Evolutionary conservation across 805 yeast genomes (phyloP), one percentile per base, ranked within the genome.

Genomic region (Pichia californica): DNA sequence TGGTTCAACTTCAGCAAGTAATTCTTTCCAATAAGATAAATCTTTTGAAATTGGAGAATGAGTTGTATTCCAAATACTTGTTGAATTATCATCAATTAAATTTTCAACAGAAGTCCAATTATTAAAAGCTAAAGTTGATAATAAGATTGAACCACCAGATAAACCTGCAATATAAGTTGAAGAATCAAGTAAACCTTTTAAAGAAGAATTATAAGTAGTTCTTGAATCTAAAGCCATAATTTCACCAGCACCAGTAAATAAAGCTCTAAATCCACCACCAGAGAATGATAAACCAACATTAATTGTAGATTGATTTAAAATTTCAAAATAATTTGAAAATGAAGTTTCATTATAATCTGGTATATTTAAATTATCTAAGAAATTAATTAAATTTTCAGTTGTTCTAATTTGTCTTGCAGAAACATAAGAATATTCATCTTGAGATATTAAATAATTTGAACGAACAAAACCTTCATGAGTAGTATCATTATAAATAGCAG

Each of bases 231-330:
- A 62, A 0, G 89, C 95, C 3, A 85, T 68, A n/a, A 87, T 56
- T 59, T 78, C 77, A 28, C 95, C 95, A 7, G 94, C 94, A 15
- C 94, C 95, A 36, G 71, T 64, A 38, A 87, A 63, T 83, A 87
- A 81, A 31, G 95, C 93, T 49, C 95, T 73, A 59, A 82, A 85
- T 3, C 95, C 93, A 53, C 96, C 95, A 31, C 95, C 95, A 14
- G 88, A 74, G 48, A 79, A 75, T 4, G 88, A 79, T 28, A 74
- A 51, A 21, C 79, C 86, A 37, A 82, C 63, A 34, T 67, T 68
- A 48, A 74, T 63, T n/a, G 70, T 45, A 36, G 47, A 36, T 18
- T 59, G 55, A 48, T 64, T 56, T 31, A 66, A 55, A 4, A 56
- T 47, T 25, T 61, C 59, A 21, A 70, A 58, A 31, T 52, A 58